Evolutionary conservation across 1,139 yeast species (phyloP).

Genomic region (Kodamaea arcana): DNA sequence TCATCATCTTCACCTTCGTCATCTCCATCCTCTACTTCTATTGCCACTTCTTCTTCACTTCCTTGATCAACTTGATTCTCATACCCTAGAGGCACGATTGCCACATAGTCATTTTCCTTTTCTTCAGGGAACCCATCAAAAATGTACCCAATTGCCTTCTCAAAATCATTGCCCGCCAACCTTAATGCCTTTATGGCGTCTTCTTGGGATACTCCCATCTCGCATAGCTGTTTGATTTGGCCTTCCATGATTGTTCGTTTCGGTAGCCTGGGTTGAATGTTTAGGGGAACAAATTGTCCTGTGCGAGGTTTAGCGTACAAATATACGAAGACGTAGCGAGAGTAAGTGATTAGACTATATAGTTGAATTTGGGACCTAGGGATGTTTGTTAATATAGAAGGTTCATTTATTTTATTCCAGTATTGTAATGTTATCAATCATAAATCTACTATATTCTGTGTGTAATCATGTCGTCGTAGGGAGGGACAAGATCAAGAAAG

Average conservation of each 20-base stretch:
- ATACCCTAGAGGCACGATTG: background rate
- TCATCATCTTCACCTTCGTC: background rate
- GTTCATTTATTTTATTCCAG: no score
- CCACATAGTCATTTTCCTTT: constrained; percentile 1
- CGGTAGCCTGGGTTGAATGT: no score
- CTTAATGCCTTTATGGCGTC: constrained; percentile 41
- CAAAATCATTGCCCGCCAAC: constrained; percentile 44
- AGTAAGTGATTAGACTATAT: no score
- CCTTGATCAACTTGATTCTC: constrained; percentile 1
- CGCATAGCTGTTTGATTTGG: constrained; percentile 33
- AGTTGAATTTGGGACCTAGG: no score
- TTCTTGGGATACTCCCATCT: constrained; percentile 58
- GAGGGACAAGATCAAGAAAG: no score
- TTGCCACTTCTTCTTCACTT: constrained; percentile 1
- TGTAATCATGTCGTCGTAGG: no score
- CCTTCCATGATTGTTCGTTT: background rate
- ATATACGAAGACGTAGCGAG: no score
- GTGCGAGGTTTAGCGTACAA: no score
- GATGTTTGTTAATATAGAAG: no score
- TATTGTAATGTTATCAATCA: no score
- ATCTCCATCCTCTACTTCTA: background rate
- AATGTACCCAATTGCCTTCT: constrained; percentile 50
- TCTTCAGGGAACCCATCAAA: constrained; percentile 33
- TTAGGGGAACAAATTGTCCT: no score
- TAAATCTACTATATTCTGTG: no score